Evolutionary conservation across 2,329 filamentous ascomycete genomes (phyloP).

Genomic region (Samsoniella hepiali): DNA sequence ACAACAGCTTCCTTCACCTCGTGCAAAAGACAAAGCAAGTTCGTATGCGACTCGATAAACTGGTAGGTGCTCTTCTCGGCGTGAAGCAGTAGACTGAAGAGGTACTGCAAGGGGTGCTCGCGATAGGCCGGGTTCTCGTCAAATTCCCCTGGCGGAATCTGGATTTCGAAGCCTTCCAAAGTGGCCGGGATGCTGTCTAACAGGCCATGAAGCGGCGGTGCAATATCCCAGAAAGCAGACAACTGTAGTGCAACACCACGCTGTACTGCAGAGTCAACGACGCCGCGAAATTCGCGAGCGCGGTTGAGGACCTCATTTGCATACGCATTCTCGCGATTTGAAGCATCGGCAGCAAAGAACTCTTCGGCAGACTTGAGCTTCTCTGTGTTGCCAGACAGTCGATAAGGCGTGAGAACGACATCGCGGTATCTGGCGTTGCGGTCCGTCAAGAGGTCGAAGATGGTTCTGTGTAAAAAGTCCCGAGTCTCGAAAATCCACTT

Average conservation of each 20-base stretch:
- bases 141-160: conserved; percentile 75
- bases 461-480: conserved; percentile 80
- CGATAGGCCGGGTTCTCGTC: conserved; percentile 83
- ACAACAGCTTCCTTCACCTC: conserved; percentile 82
- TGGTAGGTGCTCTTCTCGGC: conserved; percentile 92
- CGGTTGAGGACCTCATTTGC: conserved; percentile 70
- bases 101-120: conserved; percentile 81
- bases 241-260: conserved; percentile 88
- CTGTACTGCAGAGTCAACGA: conserved; percentile 80
- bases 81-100: conserved; percentile 80
- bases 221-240: conserved; percentile 96
- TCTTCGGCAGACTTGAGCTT: conserved; percentile 75
- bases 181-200: conserved; percentile 72
- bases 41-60: conserved; percentile 93
- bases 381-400: conserved; percentile 67
- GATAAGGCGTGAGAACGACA: conserved; percentile 79
- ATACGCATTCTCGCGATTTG: conserved; percentile 67
- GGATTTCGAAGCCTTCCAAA: conserved; percentile 61
- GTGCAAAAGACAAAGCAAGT: conserved; percentile 83
- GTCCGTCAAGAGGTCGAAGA: conserved; percentile 80
- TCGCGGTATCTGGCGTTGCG: conserved; percentile 83
- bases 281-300: conserved; percentile 70
- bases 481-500: conserved; percentile 97
- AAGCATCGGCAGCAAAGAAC: conserved; percentile 79
- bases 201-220: conserved; percentile 73